Evolutionary conservation across 1,284 basidiomycete species (phyloP), one percentile per base, ranked within the genome.

Genomic region (Puccinia polysora): DNA sequence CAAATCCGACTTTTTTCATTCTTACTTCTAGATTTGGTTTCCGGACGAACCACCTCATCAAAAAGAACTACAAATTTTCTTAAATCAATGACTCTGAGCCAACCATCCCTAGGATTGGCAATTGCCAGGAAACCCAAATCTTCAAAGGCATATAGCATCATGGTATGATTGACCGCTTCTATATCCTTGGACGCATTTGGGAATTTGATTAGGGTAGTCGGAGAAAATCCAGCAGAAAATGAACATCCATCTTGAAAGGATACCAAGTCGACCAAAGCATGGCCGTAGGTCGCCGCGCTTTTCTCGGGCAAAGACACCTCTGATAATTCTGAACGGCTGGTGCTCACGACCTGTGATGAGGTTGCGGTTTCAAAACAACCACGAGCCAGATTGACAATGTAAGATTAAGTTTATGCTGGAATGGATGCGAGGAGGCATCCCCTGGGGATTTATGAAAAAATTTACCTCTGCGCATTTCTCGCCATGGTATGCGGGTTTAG

Each of bases 91-190:
- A 70, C 43, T 62, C 49, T 70, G 18, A 70, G 18, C 49, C 38
- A 40, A 1, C 38, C 58, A 40, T 70, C 55, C 40, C 62, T 43
- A 25, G 20, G 45, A 50, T 70, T 28, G 30, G 68, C 68, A 36
- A 70, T 43, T 15, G 56, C 68, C 23, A 70, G 47, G 23, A 70
- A 70, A 18, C 68, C 68, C 7, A 70, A 49, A 45, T 70, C 68
- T n/a, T 38, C 45, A 23, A 70, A 30, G 18, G 68, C 47, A 62
- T 65, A 65, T 14, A 34, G 47, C 4, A 65, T 49, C n/a, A 28
- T 32, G 32, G 25, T 32, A 20, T 20, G 47, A 28, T 23, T n/a
- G 45, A 1, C 23, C 45, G 4, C 47, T 32, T 34, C 32, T 4
- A 6, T n/a, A 23, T 3, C 8, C 7, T 8, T 52, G 20, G 15